A percentile compares a stretch with the other conserved stretches of the same genome.
Conservation (phyloP, 768 basidiomycete genomes). For the Lactarius evosmus region DNA sequence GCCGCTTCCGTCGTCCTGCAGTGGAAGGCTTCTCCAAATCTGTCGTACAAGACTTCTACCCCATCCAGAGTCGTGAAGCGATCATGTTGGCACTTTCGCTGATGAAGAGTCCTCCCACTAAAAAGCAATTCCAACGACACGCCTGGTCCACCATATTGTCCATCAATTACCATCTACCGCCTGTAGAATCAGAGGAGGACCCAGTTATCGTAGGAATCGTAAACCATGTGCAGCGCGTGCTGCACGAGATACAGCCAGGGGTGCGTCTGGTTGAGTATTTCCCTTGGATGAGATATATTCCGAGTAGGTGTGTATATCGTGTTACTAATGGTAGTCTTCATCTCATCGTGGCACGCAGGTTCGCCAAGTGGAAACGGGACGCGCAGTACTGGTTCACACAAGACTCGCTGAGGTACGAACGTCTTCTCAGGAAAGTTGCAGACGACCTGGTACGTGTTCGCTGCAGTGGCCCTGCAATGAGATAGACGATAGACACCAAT, state of each 20-base stretch:
- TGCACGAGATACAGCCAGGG: not conserved
- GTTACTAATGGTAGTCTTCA: too few relatives aligned
- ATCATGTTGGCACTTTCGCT: constrained; percentile 15
- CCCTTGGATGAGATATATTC: too few relatives aligned
- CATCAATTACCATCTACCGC: constrained; percentile 7
- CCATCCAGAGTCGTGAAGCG: not conserved
- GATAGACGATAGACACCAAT: not conserved
- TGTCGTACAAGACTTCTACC: not conserved
- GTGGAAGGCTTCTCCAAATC: not conserved
- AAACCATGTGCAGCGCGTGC: not conserved
- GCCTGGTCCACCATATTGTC: constrained; percentile 31
- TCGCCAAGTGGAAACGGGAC: too few relatives aligned
- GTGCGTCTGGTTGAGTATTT: too few relatives aligned
- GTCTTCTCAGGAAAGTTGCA: too few relatives aligned
- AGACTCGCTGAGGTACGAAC: too few relatives aligned
- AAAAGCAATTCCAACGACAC: constrained; percentile 32
- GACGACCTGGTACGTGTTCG: not conserved
- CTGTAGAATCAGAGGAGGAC: constrained; percentile 20
- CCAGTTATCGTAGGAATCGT: not conserved
- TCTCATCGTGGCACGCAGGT: too few relatives aligned
- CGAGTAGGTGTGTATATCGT: too few relatives aligned
- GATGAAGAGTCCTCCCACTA: constrained; percentile 34
- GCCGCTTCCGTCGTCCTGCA: not conserved
- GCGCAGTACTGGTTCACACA: too few relatives aligned
- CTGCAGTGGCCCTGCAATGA: not conserved